Evolutionary conservation across 345 rosid genomes (phyloP), one percentile per base, ranked within the genome.

Genomic region (Populus pruinosa): DNA sequence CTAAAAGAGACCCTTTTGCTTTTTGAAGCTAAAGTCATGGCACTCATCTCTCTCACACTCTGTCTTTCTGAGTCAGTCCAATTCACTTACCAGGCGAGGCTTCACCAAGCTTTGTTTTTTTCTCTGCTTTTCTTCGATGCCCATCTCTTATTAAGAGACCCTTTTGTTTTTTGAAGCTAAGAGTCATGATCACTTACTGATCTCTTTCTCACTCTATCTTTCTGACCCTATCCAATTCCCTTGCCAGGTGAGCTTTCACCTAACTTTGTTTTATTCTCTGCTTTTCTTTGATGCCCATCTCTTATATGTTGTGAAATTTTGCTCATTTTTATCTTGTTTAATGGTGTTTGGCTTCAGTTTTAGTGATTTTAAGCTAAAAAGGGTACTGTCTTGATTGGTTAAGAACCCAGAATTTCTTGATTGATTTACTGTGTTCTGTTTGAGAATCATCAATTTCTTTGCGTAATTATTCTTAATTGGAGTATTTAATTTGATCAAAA

Each of bases 381-480:
- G 14, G 14, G 39, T 29, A 63, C 27, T 5, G 65, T 2, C 67
- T 11, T 43, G 5, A 23, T 62, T 31, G 47, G 13, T n/a, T 29
- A 39, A 23, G 65, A 61, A 25, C 29, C 76, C 43, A 21, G 39
- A 61, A 73, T 61, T 62, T 27, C 55, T 64, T 12, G 56, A 39
- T n/a, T 73, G 71, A 38, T 62, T 73, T 20, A 43, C 25, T 43
- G 69, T 27, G 6, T 73, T 44, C 59, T 63, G 43, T 63, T 74
- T 17, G 31, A 62, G 33, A 62, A 25, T 7, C 53, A 17, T 59
- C 66, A 41, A 38, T 63, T 44, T 75, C 43, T 63, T 44, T 23
- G 16, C 14, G 39, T 73, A 59, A 63, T 73, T 23, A 10, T 41
- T 41, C 44, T 10, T 41, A 41, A 9, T 2, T 41, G 44, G 4